These are phyloP conservation scores for Plasmodium coatneyi DNA, from an alignment of 169 alveolate species.

Conservation along the genomic window DNA sequence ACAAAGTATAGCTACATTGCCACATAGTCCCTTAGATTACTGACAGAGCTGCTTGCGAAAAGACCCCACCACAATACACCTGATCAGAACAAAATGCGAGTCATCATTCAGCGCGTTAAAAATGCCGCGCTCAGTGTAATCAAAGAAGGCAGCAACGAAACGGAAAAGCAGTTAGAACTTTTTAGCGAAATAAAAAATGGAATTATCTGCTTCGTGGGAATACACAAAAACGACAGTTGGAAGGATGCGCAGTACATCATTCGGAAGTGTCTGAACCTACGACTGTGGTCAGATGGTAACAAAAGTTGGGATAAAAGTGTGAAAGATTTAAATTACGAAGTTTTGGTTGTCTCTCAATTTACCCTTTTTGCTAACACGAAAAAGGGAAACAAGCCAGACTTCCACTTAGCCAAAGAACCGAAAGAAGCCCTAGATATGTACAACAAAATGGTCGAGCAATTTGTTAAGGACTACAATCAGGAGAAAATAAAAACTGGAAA, in stretches of 20 bases:
- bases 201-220: constrained; percentile 46
- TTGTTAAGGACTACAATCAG: constrained; percentile 28
- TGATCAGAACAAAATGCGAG: constrained; percentile 23
- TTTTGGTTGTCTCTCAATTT: constrained; percentile 92
- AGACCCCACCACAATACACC: neutral
- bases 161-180: constrained; percentile 41
- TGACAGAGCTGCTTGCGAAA: neutral
- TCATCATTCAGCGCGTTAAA: constrained; percentile 44
- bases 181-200: constrained; percentile 59
- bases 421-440: constrained; percentile 90
- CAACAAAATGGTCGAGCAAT: constrained; percentile 85
- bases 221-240: constrained; percentile 66
- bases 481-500: constrained; percentile 77
- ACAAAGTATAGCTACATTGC: neutral
- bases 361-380: constrained; percentile 91
- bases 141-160: neutral
- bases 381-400: constrained; percentile 94
- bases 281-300: constrained; percentile 88
- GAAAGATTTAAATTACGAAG: constrained; percentile 86
- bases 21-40: neutral
- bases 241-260: constrained; percentile 72
- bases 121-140: constrained; percentile 27
- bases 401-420: constrained; percentile 93
- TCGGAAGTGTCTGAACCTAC: constrained; percentile 87
- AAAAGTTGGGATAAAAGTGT: constrained; percentile 90